Evolutionary conservation across 352 stramenopile species (phyloP), one percentile per base, ranked within the genome.

Genomic region (Globisporangium canariense): DNA sequence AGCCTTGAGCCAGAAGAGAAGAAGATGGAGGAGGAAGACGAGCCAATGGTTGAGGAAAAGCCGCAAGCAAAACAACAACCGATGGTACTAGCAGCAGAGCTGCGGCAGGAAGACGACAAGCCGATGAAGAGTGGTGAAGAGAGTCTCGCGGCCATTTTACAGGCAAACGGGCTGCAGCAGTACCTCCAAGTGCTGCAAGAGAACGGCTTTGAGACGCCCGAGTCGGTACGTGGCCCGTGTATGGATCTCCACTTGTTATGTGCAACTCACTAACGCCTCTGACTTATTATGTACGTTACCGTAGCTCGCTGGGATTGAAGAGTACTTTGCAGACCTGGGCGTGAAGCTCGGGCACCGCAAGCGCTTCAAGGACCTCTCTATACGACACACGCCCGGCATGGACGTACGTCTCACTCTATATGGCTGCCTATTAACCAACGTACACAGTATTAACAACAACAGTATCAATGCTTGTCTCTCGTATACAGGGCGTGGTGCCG

Each of bases 271-370:
- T 56, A 56, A 56, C 28, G 32, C 43, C 28, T 5, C 14, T 28
- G 57, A n/a, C 4, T 6, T 52, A 16, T 32, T 43, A 16, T 16
- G 5, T 40, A 8, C 40, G 13, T 7, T 41, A 45, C 32, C n/a
- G 20, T 57, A 66, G 60, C 30, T 66, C 22, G 50, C 51, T 16
- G 60, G 60, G 9, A 60, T 66, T 20, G 50, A 60, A 1, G 60
- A 66, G 28, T 66, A 66, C 30, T 66, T 66, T 43, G 53, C 13
- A 0, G 50, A 60, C 18, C 52, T 66, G 8, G 40, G 50, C n/a
- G 50, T 66, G 34, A 66, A 66, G 60, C 32, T 66, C 4, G 60
- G 60, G 0, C 60, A 66, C 40, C 60, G 60, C 40, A 66, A 66
- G 60, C 60, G 40, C 43, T 66, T 66, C 51, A 59, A 66, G 52